Evolutionary conservation across 225 moss, liverwort and hornwort species (phyloP), one percentile per base, ranked within the genome.

Genomic region (Pseudoscleropodium purum): DNA sequence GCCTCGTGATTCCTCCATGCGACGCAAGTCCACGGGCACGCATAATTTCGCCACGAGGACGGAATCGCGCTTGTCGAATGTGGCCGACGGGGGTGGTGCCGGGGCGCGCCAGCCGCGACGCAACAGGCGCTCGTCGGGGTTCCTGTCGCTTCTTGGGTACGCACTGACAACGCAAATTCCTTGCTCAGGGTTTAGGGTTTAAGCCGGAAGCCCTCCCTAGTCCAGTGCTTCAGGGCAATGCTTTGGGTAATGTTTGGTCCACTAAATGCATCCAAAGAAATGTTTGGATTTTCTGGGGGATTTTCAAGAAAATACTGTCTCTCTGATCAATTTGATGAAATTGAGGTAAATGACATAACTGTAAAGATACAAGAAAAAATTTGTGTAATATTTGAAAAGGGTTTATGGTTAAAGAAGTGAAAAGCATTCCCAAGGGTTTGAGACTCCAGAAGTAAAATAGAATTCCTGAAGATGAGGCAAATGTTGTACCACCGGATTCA

Each of bases 121-220:
- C 80, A 93, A 94, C 84, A 91, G 93, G 31, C 91, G 94, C 34
- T 94, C 94, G 6, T 94, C 94, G 19, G 94, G 94, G 47, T 93
- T 94, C 51, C 88, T 94, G 51, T 94, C 93, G 21, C 89, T 92
- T 27, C 89, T 94, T 31, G 91, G 94, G 94, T 94, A 86, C 10
- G 63, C 43, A 61, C 26, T 61, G 61, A 61, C 61, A 45, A 7
- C 41, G 5, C 57, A 30, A 15, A 20, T 63, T 78, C 54, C 66
- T 87, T 64, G 39, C 43, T 66, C 8, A 27, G 86, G 86, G 63
- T 86, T 73, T 26, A 39, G 39, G 68, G 57, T 39, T 80, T 80
- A 59, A 80, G 26, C 79, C 15, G 57, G n/a, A 56, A 79, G 79
- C 7, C 24, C 37, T 56, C 57, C 26, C 9, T 17, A 56, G 56